Evolutionary conservation across 306 rosid species (phyloP), one percentile per base, ranked within the genome.

Genomic region (Betula pendula): DNA sequence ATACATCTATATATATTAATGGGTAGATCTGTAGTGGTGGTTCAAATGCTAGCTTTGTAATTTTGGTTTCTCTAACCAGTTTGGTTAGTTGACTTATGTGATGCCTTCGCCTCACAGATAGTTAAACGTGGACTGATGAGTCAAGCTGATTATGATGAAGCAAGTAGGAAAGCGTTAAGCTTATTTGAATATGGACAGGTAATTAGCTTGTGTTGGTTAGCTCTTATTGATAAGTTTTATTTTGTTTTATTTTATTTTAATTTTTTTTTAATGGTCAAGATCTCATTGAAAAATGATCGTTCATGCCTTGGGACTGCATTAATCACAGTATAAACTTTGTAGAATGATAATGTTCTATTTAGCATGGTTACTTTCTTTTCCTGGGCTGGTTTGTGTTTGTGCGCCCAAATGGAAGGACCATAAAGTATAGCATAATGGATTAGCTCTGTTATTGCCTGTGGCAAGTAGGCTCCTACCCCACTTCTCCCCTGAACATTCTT

Each of bases 101-200:
- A 49, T 75, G 75, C 70, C 49, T 77, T 77, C 83, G 56, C 63
- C 51, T 80, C 69, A 83, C 87, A 95, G 99, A 95, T 95, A 62
- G 79, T 92, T 71, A 81, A 85, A 47, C 52, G 70, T 59, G 94
- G 91, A 80, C 88, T 89, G 51, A 92, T 95, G 99, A 91, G 83
- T 73, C 84, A 45, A 87, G 88, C 89, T 35, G 99, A 95, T 62
- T 95, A 87, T 75, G 88, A 79, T 81, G 98, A 91, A 89, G 99
- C 68, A 47, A 95, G 97, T 77, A 76, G 79, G 73, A 95, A 89
- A 79, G 98, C 97, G 40, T 82, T 91, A 56, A 78, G 83, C 66
- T 81, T 92, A 86, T 95, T 95, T 27, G 89, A 89, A 82, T 95
- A 87, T 49, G 99, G 99, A 69, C 99, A 95, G 96, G 99, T 92